These are phyloP conservation scores for Fusarium sp. DNA, from an alignment of 2,329 filamentous ascomycete genomes.

Conservation along the genomic window DNA sequence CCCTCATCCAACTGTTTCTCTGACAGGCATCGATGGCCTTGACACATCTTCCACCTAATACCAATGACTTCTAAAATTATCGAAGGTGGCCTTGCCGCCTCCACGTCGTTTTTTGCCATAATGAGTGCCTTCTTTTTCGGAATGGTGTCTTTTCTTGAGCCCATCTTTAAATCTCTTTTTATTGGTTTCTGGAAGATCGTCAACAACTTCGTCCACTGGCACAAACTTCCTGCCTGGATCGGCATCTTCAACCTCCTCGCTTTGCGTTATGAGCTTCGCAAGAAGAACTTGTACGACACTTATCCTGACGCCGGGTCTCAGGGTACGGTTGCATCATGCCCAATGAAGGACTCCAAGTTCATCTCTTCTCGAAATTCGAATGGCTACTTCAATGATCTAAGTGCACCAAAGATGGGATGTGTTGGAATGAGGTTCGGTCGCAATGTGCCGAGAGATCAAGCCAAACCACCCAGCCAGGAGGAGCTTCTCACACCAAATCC, in stretches of 20 bases:
- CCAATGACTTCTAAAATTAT: background rate
- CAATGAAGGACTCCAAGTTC: conserved; percentile 27
- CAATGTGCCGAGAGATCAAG: conserved; percentile 13
- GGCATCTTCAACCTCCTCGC: conserved; percentile 27
- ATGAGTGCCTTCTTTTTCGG: background rate
- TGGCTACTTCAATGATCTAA: conserved; percentile 17
- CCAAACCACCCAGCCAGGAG: conserved; percentile 2
- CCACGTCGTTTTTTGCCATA: background rate
- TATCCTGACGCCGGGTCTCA: conserved; percentile 11
- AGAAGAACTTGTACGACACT: conserved; percentile 26
- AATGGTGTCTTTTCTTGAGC: background rate
- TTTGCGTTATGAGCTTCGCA: conserved; percentile 25
- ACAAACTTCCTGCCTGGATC: conserved; percentile 22
- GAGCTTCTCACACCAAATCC: conserved; percentile 15
- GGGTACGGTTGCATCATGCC: background rate
- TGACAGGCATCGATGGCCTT: background rate
- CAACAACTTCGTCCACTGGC: conserved; percentile 19
- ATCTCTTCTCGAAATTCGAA: conserved; percentile 7
- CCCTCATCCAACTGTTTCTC: background rate
- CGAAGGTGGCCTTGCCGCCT: background rate
- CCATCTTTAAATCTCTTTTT: conserved; percentile 8
- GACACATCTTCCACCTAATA: background rate
- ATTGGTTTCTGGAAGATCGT: conserved; percentile 21
- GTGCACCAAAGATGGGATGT: conserved; percentile 20
- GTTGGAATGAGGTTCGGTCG: conserved; percentile 27